These are phyloP conservation scores for Aphanocladium album DNA, from an alignment of 2,329 filamentous ascomycete species.

Conservation along the genomic window DNA sequence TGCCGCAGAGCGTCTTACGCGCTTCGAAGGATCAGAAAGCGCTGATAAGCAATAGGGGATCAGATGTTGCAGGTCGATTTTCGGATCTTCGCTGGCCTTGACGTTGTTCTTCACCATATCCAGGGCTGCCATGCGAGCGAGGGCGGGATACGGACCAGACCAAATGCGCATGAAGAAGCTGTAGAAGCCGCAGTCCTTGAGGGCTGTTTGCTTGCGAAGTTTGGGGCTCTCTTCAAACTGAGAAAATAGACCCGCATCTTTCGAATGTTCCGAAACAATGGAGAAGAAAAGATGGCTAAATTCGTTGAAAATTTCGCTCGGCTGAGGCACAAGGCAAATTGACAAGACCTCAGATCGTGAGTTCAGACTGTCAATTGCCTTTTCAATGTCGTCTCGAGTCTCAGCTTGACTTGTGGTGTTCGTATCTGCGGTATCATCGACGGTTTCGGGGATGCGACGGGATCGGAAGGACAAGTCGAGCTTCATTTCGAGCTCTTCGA, in stretches of 20 bases:
- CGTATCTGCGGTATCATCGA: constrained; percentile 41
- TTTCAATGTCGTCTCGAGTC: constrained; percentile 33
- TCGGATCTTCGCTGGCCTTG: constrained; percentile 42
- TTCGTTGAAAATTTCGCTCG: constrained; percentile 51
- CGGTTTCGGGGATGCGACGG: constrained; percentile 42
- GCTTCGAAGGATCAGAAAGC: constrained; percentile 68
- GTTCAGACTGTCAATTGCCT: constrained; percentile 35
- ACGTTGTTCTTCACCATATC: constrained; percentile 57
- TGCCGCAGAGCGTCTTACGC: constrained; percentile 70
- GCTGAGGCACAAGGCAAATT: constrained; percentile 48
- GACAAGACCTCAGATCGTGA: constrained; percentile 33
- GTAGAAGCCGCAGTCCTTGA: constrained; percentile 61
- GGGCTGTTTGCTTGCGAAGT: constrained; percentile 49
- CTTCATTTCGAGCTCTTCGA: constrained; percentile 69
- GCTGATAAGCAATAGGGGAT: constrained; percentile 77
- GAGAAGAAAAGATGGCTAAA: constrained; percentile 55
- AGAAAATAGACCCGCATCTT: constrained; percentile 35
- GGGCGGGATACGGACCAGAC: constrained; percentile 64
- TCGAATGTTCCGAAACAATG: constrained; percentile 41
- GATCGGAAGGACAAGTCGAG: constrained; percentile 65
- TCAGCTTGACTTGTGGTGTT: constrained; percentile 22
- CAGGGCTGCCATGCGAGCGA: constrained; percentile 65
- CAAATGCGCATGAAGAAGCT: constrained; percentile 73
- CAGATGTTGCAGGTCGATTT: constrained; percentile 68
- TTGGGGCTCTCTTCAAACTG: constrained; percentile 52